phyloP scores from a whole-genome alignment of 345 rosid genomes.

The Bruguiera gymnorhiza region DNA sequence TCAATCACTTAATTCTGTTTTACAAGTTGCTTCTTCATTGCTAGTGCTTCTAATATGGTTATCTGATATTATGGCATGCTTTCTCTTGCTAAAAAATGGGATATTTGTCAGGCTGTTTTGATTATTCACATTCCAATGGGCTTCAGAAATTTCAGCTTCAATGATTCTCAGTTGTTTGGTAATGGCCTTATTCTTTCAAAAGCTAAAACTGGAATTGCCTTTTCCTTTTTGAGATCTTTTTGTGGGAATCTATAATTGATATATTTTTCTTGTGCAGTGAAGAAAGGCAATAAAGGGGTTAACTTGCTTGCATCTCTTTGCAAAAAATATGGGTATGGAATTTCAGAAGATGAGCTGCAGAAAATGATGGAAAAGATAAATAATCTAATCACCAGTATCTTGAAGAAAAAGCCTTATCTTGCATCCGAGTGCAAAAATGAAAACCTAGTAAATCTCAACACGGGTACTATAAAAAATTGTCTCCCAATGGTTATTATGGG shows the following conservation, averaged over 20 bases:
- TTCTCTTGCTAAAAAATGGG: constrained; percentile 14
- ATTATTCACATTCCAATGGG: constrained; percentile 73
- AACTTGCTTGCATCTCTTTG: constrained; percentile 87
- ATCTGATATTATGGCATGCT: not conserved
- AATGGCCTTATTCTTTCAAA: constrained; percentile 24
- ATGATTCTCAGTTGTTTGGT: constrained; percentile 65
- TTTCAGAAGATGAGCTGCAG: constrained; percentile 80
- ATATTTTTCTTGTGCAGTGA: constrained; percentile 43
- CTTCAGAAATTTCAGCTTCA: constrained; percentile 67
- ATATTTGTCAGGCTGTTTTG: constrained; percentile 68
- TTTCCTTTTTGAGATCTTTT: too few species aligned
- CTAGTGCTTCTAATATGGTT: not conserved
- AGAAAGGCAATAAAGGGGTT: constrained; percentile 64
- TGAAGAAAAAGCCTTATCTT: constrained; percentile 54
- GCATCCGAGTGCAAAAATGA: constrained; percentile 64
- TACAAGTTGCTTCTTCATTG: too few species aligned
- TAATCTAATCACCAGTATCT: constrained; percentile 51
- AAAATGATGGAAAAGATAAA: constrained; percentile 63
- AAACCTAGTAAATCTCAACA: constrained; percentile 56
- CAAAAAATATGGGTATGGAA: constrained; percentile 47
- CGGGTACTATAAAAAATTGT: constrained; percentile 38
- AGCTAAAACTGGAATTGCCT: too few species aligned
- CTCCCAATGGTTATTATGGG: too few species aligned
- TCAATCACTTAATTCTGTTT: too few species aligned
- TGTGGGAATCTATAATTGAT: not conserved